A percentile compares a stretch with the other conserved stretches of the same genome.
phyloP scores from a whole-genome alignment of 2,329 filamentous ascomycete species.

The Colletotrichum echinochloae region DNA sequence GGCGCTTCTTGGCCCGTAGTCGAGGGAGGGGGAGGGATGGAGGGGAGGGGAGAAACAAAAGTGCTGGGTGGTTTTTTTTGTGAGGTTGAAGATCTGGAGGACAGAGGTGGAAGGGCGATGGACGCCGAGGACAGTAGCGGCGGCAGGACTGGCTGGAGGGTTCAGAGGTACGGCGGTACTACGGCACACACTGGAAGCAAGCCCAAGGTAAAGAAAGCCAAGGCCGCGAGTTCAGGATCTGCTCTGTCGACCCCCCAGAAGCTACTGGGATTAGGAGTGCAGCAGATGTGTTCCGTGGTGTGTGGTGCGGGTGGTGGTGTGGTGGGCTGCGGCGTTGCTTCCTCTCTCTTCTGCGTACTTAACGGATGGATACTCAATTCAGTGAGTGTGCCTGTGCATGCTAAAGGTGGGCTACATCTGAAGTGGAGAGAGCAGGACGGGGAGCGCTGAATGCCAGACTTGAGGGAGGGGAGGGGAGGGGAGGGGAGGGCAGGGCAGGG shows the following conservation, averaged over 20 bases:
- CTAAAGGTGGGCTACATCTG: conserved; percentile 1
- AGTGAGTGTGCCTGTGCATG: conserved; percentile 8
- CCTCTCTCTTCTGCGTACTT: not conserved
- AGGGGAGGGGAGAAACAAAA: conserved; percentile 25
- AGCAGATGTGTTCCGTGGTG: conserved; percentile 29
- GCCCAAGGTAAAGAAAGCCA: not conserved
- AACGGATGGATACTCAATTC: not conserved
- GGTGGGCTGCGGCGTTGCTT: conserved; percentile 6
- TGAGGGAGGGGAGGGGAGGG: not conserved
- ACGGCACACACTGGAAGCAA: not conserved
- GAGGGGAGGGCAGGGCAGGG: not conserved
- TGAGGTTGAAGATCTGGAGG: conserved; percentile 39
- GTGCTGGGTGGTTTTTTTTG: conserved; percentile 31
- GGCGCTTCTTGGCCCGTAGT: conserved; percentile 32
- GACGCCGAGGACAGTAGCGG: conserved; percentile 15
- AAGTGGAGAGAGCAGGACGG: conserved; percentile 11
- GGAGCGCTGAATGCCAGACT: not conserved
- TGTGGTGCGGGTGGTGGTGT: conserved; percentile 4
- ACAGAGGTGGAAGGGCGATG: conserved; percentile 32
- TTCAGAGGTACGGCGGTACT: conserved; percentile 1
- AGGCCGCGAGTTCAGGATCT: conserved; percentile 23
- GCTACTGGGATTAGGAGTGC: conserved; percentile 28
- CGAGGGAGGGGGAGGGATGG: conserved; percentile 5
- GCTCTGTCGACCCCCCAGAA: conserved; percentile 29
- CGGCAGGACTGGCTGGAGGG: conserved; percentile 21